Evolutionary conservation across 257 asterid species (phyloP), one percentile per base, ranked within the genome.

Genomic region (Cruciata laevipes): DNA sequence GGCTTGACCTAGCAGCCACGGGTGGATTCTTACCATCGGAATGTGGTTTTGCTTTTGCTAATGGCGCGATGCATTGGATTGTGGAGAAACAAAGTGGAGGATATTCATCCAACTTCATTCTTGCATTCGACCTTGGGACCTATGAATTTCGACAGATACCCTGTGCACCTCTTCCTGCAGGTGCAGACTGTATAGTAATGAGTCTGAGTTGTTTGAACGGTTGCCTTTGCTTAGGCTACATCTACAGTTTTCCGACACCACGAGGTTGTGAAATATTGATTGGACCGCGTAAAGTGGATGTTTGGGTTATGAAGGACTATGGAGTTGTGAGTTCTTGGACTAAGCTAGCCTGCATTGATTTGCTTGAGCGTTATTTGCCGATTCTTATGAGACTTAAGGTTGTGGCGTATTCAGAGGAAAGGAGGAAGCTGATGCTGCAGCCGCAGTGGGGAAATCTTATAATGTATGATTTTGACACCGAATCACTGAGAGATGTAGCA

Each of bases 251-350:
- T 47, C 13, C 49, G 4, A 40, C 13, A 1, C n/a, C n/a, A n/a
- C n/a, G n/a, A n/a, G n/a, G n/a, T n/a, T n/a, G n/a, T n/a, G n/a
- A n/a, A n/a, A n/a, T n/a, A n/a, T n/a, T n/a, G n/a, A n/a, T n/a
- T n/a, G 25, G 23, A 53, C 5, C 25, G 59, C 12, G 27, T 53
- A 10, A 5, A 1, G 4, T 8, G 62, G 62, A 57, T 57, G 2
- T 57, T n/a, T 57, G 62, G 62, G 6, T 57, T 13, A 23, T 57
- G 62, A 16, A 57, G 62, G 62, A 57, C 12, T 57, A 57, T 24
- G 35, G 35, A 23, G 33, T 57, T 23, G 62, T 6, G 62, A 57
- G 62, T 31, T 57, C 62, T 57, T 57, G 62, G 62, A 23, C 32
- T 57, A 57, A 57, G 62, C 7, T 57, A 57, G 5, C 33, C 62